A percentile compares a stretch with the other conserved stretches of the same genome.
Conservation (phyloP, 139 green algal species). For the Closterium sp. region DNA sequence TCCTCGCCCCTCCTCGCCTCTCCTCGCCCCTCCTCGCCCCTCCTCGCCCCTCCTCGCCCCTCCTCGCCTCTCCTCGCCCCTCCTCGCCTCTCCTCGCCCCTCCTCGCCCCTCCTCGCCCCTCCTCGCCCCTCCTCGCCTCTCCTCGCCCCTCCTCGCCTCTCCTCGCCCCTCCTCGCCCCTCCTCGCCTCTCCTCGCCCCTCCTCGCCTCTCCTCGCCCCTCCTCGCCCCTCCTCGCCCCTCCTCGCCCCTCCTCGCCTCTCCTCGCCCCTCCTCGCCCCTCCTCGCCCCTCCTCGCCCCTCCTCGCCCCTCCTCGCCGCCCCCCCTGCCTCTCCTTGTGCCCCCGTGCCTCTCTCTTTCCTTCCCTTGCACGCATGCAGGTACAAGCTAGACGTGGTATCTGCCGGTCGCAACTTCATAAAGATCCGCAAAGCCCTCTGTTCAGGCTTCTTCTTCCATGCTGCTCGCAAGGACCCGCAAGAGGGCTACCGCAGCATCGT, state of each 20-base stretch:
- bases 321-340: neutral
- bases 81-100: too few relatives aligned
- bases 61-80: too few relatives aligned
- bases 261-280: too few relatives aligned
- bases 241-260: too few relatives aligned
- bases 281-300: constrained; percentile 77
- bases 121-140: too few relatives aligned
- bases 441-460: too few relatives aligned
- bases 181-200: neutral
- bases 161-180: neutral
- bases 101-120: neutral
- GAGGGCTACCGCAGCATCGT: constrained; percentile 80
- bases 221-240: too few relatives aligned
- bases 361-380: constrained; percentile 18
- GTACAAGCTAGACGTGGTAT: constrained; percentile 95
- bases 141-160: too few relatives aligned
- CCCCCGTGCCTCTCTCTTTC: neutral
- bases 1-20: too few relatives aligned
- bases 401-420: constrained; percentile 80
- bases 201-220: too few relatives aligned
- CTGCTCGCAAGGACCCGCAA: constrained; percentile 82
- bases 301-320: constrained; percentile 51
- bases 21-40: neutral
- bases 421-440: constrained; percentile 59
- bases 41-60: neutral